Evolutionary conservation across 1,284 basidiomycete species (phyloP), one percentile per base, ranked within the genome.

Genomic region (Ganoderma multipileum): DNA sequence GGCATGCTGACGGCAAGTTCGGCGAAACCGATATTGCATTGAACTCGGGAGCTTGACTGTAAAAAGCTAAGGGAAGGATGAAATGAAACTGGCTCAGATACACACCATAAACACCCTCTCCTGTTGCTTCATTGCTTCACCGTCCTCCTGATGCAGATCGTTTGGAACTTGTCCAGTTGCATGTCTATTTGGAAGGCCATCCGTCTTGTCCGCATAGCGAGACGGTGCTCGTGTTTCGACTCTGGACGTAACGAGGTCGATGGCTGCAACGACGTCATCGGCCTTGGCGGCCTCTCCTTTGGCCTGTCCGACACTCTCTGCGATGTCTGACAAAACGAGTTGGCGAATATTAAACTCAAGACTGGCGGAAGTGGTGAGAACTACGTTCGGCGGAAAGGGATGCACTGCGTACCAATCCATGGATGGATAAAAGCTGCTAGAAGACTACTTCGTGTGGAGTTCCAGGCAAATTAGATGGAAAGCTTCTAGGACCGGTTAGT

Each of bases 321-420:
- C 95, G 69, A 97, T 87, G 79, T 95, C 93, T 36, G 89, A 88
- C 41, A 97, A 82, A 72, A 97, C 92, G 72, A 88, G 86, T 76
- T 94, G 91, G 74, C 92, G 93, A 65, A 96, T 90, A 80, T 94
- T 92, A 23, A 93, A 79, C 75, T 93, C 91, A 28, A 93, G 80
- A 73, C 91, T 93, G 68, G 20, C 7, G 38, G 50, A 36, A 4
- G 14, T 16, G 14, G 38, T 60, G 20, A 60, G 58, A 9, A 18
- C 8, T 4, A 18, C 2, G 20, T 23, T 18, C 14, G 0, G 39
- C 11, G 14, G 23, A 28, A 26, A 14, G 18, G 23, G 20, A 18
- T 12, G 30, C 2, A 18, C 52, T 3, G 30, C 61, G 16, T 41
- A 65, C 64, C 57, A 60, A 47, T 65, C 64, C 64, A 65, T 50